Percentiles rank a stretch among this genome's conserved stretches.
These are phyloP conservation scores for Periconia sp. DNA, from an alignment of 2,329 filamentous ascomycete species.

Conservation along the genomic window DNA sequence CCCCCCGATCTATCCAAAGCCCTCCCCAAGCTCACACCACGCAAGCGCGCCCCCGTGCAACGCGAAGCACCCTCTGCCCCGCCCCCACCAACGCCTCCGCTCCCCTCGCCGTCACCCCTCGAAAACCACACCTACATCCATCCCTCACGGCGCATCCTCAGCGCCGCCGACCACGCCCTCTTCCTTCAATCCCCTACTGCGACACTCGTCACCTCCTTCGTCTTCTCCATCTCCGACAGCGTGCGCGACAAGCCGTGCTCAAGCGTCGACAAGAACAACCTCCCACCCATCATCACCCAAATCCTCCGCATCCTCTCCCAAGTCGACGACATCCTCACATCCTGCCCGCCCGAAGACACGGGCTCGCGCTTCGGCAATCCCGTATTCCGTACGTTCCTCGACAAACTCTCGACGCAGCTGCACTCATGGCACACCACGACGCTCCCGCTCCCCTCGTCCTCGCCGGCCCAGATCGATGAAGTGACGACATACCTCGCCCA, in stretches of 20 bases:
- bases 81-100: constrained; percentile 72
- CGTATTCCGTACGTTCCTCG: constrained; percentile 80
- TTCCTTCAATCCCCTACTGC: constrained; percentile 80
- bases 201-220: constrained; percentile 75
- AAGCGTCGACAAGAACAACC: constrained; percentile 57
- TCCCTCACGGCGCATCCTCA: constrained; percentile 80
- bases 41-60: constrained; percentile 26
- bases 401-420: constrained; percentile 56
- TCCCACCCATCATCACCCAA: constrained; percentile 62
- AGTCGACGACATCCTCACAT: constrained; percentile 65
- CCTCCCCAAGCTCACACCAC: constrained; percentile 40
- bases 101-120: constrained; percentile 68
- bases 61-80: constrained; percentile 48
- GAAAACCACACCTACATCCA: constrained; percentile 62
- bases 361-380: constrained; percentile 95
- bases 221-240: constrained; percentile 83
- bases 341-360: constrained; percentile 80
- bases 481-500: constrained; percentile 77
- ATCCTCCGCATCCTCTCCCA: constrained; percentile 72
- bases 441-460: constrained; percentile 53
- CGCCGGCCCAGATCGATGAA: constrained; percentile 64
- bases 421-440: constrained; percentile 63
- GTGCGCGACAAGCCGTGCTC: constrained; percentile 72
- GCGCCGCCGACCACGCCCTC: constrained; percentile 73
- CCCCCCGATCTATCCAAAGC: constrained; percentile 28